These are phyloP conservation scores for Leptographium wingfieldii DNA, from an alignment of 2,329 filamentous ascomycete genomes.

Conservation along the genomic window DNA sequence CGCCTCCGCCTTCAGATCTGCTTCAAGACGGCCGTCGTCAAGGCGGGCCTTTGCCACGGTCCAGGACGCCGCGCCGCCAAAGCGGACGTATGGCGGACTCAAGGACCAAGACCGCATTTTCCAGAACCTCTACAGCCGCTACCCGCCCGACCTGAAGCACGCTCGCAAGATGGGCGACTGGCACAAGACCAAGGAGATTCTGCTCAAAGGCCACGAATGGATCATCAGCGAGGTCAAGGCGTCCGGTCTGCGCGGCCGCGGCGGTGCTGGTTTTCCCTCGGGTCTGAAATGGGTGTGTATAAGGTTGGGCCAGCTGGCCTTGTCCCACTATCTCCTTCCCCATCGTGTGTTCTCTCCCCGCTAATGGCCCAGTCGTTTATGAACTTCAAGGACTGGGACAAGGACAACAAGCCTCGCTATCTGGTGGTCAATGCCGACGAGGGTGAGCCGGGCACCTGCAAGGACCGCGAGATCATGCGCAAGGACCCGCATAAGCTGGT, in stretches of 20 bases:
- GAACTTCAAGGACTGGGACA: slow-evolving; percentile 99
- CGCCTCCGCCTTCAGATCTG: neutral
- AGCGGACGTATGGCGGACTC: slow-evolving; percentile 70
- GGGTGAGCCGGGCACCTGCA: slow-evolving; percentile 97
- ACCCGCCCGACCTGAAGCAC: slow-evolving; percentile 80
- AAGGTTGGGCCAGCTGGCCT: no score
- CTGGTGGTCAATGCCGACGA: slow-evolving; percentile 98
- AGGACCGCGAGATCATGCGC: slow-evolving; percentile 99
- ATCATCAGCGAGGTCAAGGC: slow-evolving; percentile 97
- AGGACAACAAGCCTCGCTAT: slow-evolving; percentile 91
- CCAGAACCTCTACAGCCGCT: slow-evolving; percentile 93
- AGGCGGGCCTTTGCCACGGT: slow-evolving; percentile 64
- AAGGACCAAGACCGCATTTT: slow-evolving; percentile 98
- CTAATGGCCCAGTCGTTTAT: slow-evolving; percentile 67
- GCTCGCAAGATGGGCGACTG: slow-evolving; percentile 96
- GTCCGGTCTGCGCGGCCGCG: slow-evolving; percentile 86
- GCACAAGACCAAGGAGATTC: slow-evolving; percentile 98
- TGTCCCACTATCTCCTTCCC: neutral
- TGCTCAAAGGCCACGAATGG: slow-evolving; percentile 96
- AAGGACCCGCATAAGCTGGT: slow-evolving; percentile 99
- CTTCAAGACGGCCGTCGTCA: neutral
- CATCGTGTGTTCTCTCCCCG: neutral
- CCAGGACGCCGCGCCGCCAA: slow-evolving; percentile 50
- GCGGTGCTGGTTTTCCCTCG: slow-evolving; percentile 94
- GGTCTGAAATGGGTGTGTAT: slow-evolving; percentile 87